Base-by-base conservation (phyloP, 805 yeast species). In the Ogataea ganodermae region DNA sequence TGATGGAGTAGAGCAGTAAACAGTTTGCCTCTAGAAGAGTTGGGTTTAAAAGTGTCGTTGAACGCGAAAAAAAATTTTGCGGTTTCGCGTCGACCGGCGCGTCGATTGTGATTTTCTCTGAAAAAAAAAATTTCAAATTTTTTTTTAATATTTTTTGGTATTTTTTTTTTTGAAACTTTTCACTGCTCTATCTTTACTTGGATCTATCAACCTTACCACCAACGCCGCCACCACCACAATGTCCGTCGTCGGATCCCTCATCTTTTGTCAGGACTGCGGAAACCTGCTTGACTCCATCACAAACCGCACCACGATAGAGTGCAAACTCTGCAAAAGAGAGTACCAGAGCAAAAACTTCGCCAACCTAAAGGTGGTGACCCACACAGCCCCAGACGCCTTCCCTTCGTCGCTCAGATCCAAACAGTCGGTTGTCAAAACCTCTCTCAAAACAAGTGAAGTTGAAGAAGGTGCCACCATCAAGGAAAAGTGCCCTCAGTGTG, bases 401-500 rank as follows among this genome's bases (percentile, higher is more conserved):
- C 98, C 98, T 21, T 90, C 97, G 8, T 68, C 83, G 3, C 71
- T 94, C 51, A 81, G 82, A 58, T 74, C 89, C 57, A 89, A 91
- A 63, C 78, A 87, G 57, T 90, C 98, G 6, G 87, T 88, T 2
- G 99, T 94, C 37, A 92, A 94, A 71, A 91, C 98, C 0, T 69
- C 83, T 1, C 75, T 91, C 63, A 81, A 80, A 61, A 79, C 79
- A 22, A 81, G 81, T 53, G 97, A 92, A 56, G 70, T 88, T 38
- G 96, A 84, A 50, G 97, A 90, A 51, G 99, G 98, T 53, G 99
- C 99, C 32, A 86, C 95, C 10, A 94, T 94, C 67, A 87, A 91
- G 67, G 99, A 94, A 68, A 91, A 87, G 64, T 94, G 99, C 76
- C 98, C 98, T n/a, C 83, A 91, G 69, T 94, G 99, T 80, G 97